Evolutionary conservation across 2,329 filamentous ascomycete genomes (phyloP).

Genomic region (Arthrobotrys sinensis): DNA sequence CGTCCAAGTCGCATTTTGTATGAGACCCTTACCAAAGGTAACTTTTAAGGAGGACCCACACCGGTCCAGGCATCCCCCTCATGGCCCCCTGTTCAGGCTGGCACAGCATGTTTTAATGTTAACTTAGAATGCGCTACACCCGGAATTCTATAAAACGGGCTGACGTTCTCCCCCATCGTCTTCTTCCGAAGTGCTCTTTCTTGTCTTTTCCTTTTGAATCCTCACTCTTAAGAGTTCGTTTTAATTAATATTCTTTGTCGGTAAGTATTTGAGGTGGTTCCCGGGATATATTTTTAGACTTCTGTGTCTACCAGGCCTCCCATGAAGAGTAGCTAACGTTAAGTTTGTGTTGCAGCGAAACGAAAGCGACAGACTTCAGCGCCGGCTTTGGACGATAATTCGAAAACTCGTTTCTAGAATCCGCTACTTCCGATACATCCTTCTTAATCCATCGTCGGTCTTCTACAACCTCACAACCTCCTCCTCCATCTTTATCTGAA

Average conservation of each 20-base stretch:
- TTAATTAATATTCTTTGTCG: conserved; percentile 10
- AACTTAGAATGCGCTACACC: conserved; percentile 29
- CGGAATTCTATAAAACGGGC: conserved; percentile 47
- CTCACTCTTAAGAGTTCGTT: neutral
- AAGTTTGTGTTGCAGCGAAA: conserved; percentile 28
- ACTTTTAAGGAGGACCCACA: conserved; percentile 24
- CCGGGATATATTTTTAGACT: conserved; percentile 49
- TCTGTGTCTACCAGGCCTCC: neutral
- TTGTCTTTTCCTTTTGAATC: neutral
- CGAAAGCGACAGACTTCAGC: neutral
- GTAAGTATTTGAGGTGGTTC: conserved; percentile 43
- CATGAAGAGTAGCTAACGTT: conserved; percentile 30
- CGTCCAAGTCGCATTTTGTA: conserved; percentile 30
- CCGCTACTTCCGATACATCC: neutral
- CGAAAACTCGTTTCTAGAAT: neutral
- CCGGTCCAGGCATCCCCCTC: conserved; percentile 23
- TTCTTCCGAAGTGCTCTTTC: conserved; percentile 48
- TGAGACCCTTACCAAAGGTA: conserved; percentile 32
- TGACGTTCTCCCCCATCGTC: conserved; percentile 30
- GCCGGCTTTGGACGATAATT: neutral
- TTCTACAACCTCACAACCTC: neutral
- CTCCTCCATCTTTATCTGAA: conserved; percentile 1
- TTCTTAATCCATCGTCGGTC: neutral
- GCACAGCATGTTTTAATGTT: conserved; percentile 25
- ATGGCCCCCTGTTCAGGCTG: conserved; percentile 23